Evolutionary conservation across 371 early-diverging fungal species (phyloP).

Genomic region (Apophysomyces trapeziformis): DNA sequence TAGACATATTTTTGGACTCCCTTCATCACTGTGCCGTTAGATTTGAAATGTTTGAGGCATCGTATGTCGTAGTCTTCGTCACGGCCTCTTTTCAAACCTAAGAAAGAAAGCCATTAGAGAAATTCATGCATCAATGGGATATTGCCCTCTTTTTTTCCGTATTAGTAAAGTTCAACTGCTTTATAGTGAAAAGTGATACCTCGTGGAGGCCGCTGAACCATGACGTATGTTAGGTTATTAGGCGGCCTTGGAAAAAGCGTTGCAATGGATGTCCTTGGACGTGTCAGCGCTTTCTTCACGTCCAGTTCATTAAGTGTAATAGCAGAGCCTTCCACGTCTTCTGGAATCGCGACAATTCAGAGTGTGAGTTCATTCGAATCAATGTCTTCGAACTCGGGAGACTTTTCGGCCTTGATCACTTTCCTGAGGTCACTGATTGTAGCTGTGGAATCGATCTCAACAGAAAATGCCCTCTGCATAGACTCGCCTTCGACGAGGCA

Average conservation of each 20-base stretch:
- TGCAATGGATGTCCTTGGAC: too few species aligned
- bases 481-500: too few species aligned
- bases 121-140: background rate
- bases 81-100: background rate
- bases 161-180: background rate
- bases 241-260: too few species aligned
- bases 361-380: background rate
- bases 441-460: conserved; percentile 5
- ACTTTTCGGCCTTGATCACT: conserved; percentile 3
- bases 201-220: background rate
- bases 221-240: background rate
- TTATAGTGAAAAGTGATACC: background rate
- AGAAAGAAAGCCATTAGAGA: background rate
- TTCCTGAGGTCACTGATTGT: background rate
- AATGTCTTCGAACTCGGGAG: background rate
- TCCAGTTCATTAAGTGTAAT: too few species aligned
- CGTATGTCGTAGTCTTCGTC: background rate
- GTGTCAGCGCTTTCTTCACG: too few species aligned
- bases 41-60: background rate
- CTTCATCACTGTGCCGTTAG: background rate
- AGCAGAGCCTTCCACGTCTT: too few species aligned
- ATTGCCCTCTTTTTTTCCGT: background rate
- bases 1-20: conserved; percentile 10
- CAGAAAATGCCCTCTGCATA: too few species aligned
- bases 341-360: background rate